Base-by-base conservation (phyloP, 1,139 yeast species). In the Kazachstania sp. region DNA sequence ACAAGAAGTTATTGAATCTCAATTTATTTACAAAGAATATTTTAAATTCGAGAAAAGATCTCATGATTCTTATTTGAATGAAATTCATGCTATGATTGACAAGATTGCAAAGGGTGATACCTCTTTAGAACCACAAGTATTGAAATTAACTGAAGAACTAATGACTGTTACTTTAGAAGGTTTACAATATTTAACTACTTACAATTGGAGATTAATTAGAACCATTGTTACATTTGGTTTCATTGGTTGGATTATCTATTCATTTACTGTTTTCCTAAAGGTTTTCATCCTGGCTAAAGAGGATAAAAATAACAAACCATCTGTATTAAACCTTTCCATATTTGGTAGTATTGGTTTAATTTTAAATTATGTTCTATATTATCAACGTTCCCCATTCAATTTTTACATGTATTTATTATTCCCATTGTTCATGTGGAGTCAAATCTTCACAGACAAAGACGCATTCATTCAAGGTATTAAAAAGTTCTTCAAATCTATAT, bases 201-300 rank as follows among this genome's bases (percentile, higher is more conserved):
- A 88, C 65, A 88, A 90, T 65, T 88, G 97, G 96, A 66, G 84
- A 38, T 71, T 88, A 51, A 72, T 86, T 46, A 77, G 95, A 60
- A 71, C 95, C 0, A 78, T 92, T 47, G 97, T 92, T 1, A 85
- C 97, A 0, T 64, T 85, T 3, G 99, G 99, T 0, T 94, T 90
- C 65, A 64, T 90, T 52, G 98, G 98, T 2, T 94, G 97, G 97
- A 90, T 92, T 59, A 69, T 80, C 2, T 92, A 83, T 61, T 86
- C 97, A 0, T 81, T 86, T 59, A 77, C 79, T 45, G 74, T 88
- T 20, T 92, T 90, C 65, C 71, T 92, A 63, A 83, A 84, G 56
- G 65, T 86, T 50, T 92, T 86, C 64, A 82, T 92, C 29, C 67
- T 85, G 46, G 39, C 50, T 18, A 55, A 64, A 51, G 34, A 51